Evolutionary conservation across 805 yeast genomes (phyloP).

Genomic region (Ogataea trehaloabstinens): DNA sequence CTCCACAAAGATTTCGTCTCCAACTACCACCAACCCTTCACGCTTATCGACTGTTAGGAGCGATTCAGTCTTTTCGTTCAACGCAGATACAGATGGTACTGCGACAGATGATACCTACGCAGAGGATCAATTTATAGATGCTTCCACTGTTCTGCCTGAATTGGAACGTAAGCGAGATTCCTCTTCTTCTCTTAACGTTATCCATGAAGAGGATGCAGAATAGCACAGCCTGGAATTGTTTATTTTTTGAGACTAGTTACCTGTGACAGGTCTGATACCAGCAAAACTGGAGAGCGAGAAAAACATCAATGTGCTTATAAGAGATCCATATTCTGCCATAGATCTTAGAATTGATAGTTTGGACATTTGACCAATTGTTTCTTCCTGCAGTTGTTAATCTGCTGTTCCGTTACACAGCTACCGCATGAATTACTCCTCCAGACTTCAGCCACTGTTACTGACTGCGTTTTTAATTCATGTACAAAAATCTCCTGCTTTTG

Average conservation of each 20-base stretch:
- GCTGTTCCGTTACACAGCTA: too few relatives aligned
- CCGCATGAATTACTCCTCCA: not conserved
- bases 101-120: slow-evolving; percentile 6
- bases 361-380: too few relatives aligned
- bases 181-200: slow-evolving; percentile 10
- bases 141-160: too few relatives aligned
- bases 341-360: too few relatives aligned
- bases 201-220: slow-evolving; percentile 8
- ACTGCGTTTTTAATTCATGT: not conserved
- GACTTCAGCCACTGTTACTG: not conserved
- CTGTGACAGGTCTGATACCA: not conserved
- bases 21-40: slow-evolving; percentile 7
- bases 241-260: slow-evolving; percentile 8
- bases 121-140: too few relatives aligned
- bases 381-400: too few relatives aligned
- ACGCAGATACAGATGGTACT: slow-evolving; percentile 4
- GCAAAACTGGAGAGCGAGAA: too few relatives aligned
- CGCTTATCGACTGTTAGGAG: slow-evolving; percentile 13
- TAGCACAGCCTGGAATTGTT: slow-evolving; percentile 4
- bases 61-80: slow-evolving; percentile 14
- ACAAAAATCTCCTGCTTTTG: not conserved
- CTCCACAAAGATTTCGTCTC: slow-evolving; percentile 8
- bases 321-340: too few relatives aligned
- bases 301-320: too few relatives aligned
- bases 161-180: slow-evolving; percentile 1